phyloP scores from a whole-genome alignment of 2,329 filamentous ascomycete species.

The Magnaporthiopsis rhizophila region DNA sequence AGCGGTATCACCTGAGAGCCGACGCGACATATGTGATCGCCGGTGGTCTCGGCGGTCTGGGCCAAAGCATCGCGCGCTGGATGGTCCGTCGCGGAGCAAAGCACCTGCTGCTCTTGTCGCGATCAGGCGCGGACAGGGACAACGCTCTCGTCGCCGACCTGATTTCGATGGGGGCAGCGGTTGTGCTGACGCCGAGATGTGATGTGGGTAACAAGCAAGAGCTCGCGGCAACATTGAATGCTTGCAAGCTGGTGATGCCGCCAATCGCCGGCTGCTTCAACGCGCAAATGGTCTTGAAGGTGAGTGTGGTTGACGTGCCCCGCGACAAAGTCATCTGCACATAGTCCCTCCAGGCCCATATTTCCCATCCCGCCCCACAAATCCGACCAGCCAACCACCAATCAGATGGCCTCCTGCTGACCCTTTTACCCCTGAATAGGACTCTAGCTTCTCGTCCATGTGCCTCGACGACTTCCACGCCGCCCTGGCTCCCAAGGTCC shows the following conservation, averaged over 20 bases:
- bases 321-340: no score
- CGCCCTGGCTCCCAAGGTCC: conserved; percentile 21
- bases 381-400: background rate
- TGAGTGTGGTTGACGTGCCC: background rate
- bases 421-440: conserved; percentile 4
- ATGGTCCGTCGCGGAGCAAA: conserved; percentile 15
- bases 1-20: background rate
- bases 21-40: conserved; percentile 14
- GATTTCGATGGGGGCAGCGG: background rate
- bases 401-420: background rate
- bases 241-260: conserved; percentile 9
- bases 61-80: conserved; percentile 14
- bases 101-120: conserved; percentile 10
- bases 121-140: background rate
- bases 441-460: conserved; percentile 10
- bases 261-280: conserved; percentile 27
- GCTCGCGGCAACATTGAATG: background rate
- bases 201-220: background rate
- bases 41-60: conserved; percentile 16
- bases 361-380: no score
- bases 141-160: background rate
- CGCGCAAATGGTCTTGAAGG: conserved; percentile 19
- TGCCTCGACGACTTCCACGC: conserved; percentile 6
- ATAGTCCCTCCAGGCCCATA: no score
- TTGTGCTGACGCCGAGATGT: background rate